Base-by-base conservation (phyloP, 768 basidiomycete genomes). In the Pleurotus tuber-regium region DNA sequence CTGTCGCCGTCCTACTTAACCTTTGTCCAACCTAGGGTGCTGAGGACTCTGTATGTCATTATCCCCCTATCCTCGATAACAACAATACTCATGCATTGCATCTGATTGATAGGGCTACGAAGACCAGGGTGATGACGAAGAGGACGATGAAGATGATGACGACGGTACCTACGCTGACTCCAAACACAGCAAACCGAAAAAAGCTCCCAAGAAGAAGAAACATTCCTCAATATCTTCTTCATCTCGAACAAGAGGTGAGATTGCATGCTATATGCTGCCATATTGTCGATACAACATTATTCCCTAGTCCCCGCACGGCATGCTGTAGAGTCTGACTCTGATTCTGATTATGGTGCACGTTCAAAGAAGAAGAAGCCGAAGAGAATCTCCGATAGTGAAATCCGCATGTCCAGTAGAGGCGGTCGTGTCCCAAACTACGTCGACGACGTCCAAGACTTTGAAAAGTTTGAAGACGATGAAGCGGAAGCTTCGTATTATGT, bases 341-440 rank as follows among this genome's bases (percentile, higher is more conserved):
- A 89, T 67, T 92, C 89, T 2, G 91, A 93, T 61, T 93, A 92
- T 60, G 91, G 89, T 38, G 79, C 87, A 26, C 85, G 87, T 51
- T 81, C 90, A 59, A 91, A 89, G 78, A 91, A 87, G 74, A 92
- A 91, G 78, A 90, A 86, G 73, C 83, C 78, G 62, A 67, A 70
- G 54, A 78, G 70, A 51, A 63, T 70, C 29, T 75, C 83, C 12
- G 75, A 72, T 12, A 86, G 88, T 55, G 90, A 92, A 66, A 69
- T 92, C 44, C 88, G 91, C 54, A 81, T 91, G 46, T 91, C 81
- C 41, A 82, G 88, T 58, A 70, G 84, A 31, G 88, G 89, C 50
- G 83, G 74, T 63, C 89, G 84, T 68, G 78, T 91, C 52, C 89
- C 89, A 31, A 93, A 93, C 67, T 93, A 93, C 64, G 71, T 84